Conservation (phyloP, 495 filamentous ascomycete species). For the Penicillium psychrofluorescens region DNA sequence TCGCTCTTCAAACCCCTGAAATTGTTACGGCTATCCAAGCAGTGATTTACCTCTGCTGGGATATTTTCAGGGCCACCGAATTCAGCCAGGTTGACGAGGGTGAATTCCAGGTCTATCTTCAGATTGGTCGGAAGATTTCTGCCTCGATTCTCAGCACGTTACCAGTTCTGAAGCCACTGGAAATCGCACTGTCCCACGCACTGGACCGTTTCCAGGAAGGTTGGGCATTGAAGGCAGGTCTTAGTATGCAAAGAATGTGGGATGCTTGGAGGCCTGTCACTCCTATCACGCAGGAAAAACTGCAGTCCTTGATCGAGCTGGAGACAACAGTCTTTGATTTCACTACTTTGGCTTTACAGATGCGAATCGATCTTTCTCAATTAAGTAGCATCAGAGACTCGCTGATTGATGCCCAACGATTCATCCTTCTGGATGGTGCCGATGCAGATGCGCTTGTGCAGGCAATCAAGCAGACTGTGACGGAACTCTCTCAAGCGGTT, state of each 20-base stretch:
- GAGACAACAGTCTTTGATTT: constrained; percentile 69
- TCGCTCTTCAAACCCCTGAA: constrained; percentile 18
- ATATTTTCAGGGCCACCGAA: constrained; percentile 43
- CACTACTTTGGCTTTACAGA: constrained; percentile 47
- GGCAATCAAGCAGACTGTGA: constrained; percentile 50
- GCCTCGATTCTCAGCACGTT: constrained; percentile 19
- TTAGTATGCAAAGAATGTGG: constrained; percentile 85
- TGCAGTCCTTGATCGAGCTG: constrained; percentile 48
- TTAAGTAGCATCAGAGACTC: constrained; percentile 34
- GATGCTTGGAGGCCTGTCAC: constrained; percentile 59
- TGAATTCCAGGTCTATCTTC: constrained; percentile 48
- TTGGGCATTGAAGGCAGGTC: constrained; percentile 61
- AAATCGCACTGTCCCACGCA: constrained; percentile 26
- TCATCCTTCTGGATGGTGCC: constrained; percentile 31
- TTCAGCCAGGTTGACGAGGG: constrained; percentile 43
- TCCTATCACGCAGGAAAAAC: constrained; percentile 40
- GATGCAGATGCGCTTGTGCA: constrained; percentile 31
- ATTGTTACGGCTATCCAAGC: constrained; percentile 29
- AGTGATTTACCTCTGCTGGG: constrained; percentile 50
- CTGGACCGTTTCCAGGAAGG: constrained; percentile 40
- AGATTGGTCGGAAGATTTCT: constrained; percentile 33
- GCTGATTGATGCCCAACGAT: constrained; percentile 34
- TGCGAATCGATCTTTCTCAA: constrained; percentile 32
- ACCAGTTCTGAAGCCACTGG: constrained; percentile 21
- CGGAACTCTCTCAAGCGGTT: constrained; percentile 41